These are phyloP conservation scores for Penicillium verhagenii DNA, from an alignment of 495 filamentous ascomycete genomes.

Conservation along the genomic window DNA sequence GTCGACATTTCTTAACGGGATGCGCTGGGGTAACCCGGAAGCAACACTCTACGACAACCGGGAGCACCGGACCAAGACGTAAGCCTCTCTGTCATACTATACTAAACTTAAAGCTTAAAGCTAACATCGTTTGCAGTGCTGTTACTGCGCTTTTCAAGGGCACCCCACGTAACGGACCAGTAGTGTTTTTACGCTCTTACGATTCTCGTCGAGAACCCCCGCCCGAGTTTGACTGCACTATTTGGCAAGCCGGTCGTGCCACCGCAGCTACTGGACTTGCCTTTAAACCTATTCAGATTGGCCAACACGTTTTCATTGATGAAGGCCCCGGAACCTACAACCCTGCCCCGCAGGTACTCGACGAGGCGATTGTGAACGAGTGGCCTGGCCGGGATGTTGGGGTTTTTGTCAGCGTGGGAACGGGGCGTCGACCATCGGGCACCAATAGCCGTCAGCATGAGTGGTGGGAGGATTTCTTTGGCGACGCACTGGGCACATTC, in stretches of 20 bases:
- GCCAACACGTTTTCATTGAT: slow-evolving; percentile 89
- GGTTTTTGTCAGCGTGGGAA: slow-evolving; percentile 87
- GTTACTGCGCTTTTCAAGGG: slow-evolving; percentile 92
- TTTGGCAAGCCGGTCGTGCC: slow-evolving; percentile 96
- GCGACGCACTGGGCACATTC: slow-evolving; percentile 68
- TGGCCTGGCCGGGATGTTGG: slow-evolving; percentile 91
- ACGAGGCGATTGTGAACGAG: slow-evolving; percentile 88
- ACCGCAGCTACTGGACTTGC: slow-evolving; percentile 88
- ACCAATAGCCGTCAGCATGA: slow-evolving; percentile 64
- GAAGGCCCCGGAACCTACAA: slow-evolving; percentile 93
- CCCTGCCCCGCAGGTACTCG: slow-evolving; percentile 77
- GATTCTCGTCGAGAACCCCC: slow-evolving; percentile 89
- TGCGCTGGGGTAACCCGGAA: slow-evolving; percentile 57
- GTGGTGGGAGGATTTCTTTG: slow-evolving; percentile 94
- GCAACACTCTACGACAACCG: slow-evolving; percentile 75
- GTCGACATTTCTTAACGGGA: slow-evolving; percentile 42
- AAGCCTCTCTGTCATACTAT: slow-evolving; percentile 33
- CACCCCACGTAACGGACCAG: slow-evolving; percentile 59
- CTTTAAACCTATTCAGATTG: slow-evolving; percentile 94
- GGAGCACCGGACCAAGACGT: slow-evolving; percentile 91
- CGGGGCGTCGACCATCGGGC: slow-evolving; percentile 78
- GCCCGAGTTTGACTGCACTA: slow-evolving; percentile 84
- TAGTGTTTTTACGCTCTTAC: slow-evolving; percentile 84
- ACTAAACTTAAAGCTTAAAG: neutral
- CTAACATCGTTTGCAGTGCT: slow-evolving; percentile 51